Evolutionary conservation across 805 yeast genomes (phyloP), one percentile per base, ranked within the genome.

Genomic region (Groenewaldozyma tartarivorans): DNA sequence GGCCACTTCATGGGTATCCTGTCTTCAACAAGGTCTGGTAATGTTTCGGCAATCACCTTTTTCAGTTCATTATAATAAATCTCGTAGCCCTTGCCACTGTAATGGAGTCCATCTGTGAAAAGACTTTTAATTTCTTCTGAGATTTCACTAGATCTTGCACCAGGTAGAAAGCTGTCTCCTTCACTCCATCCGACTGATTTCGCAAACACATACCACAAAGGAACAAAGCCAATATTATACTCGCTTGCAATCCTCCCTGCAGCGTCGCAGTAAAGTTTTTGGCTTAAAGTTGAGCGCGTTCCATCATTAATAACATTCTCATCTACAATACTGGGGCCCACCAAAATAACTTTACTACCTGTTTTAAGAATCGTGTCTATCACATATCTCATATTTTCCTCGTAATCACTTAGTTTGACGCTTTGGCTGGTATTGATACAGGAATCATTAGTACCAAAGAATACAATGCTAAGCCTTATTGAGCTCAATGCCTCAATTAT

Each of bases 361-460:
- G 69, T 57, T 1, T 52, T 55, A 18, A 54, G 47, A 22, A 72
- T 66, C 44, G 66, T 47, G 4, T 61, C 48, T 11, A 76, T 62
- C 51, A 84, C 48, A 7, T 45, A 40, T 20, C 48, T 51, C 46
- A 72, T 62, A 52, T 86, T 86, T 13, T 55, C 59, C 17, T 57
- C 43, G 53, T 61, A 84, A 42, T 69, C 62, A 0, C 58, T 69
- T 3, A 79, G 16, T 1, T 74, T 72, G 7, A 84, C 84, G 18
- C 61, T 60, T 48, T 72, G 76, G 3, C 55, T 52, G 9, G 40
- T 39, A 1, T 55, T 64, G 5, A 62, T 48, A 2, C 72, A 68
- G 0, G 81, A 68, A 57, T 87, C 96, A 54, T 87, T 87, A 11
- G 95, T 73, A 3, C 96, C 96, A 51, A 84, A 76, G 55, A 81